These are phyloP conservation scores for Boletus insuetus DNA, from an alignment of 768 basidiomycete genomes.

Conservation along the genomic window DNA sequence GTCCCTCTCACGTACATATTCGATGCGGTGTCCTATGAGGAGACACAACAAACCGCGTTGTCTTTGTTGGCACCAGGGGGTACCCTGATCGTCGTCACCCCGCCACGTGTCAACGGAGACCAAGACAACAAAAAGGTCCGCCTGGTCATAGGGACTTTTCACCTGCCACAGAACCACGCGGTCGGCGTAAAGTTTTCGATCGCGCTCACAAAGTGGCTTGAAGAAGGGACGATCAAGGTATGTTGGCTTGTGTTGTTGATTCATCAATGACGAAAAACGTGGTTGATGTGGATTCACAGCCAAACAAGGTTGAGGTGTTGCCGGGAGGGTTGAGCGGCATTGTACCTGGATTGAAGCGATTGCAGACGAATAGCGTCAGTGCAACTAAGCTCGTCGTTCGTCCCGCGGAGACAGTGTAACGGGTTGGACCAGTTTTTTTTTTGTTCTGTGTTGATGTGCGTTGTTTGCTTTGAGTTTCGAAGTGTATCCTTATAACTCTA, in stretches of 20 bases:
- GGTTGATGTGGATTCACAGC: constrained; percentile 19
- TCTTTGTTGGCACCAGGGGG: constrained; percentile 32
- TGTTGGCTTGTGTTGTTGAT: neutral
- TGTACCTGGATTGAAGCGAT: constrained; percentile 27
- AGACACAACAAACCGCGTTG: constrained; percentile 33
- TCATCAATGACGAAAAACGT: too few relatives aligned
- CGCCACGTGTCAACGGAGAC: neutral
- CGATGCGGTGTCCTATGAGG: constrained; percentile 32
- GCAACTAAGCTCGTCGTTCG: constrained; percentile 39
- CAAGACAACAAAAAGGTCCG: neutral
- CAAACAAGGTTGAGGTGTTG: constrained; percentile 37
- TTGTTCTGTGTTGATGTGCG: too few relatives aligned
- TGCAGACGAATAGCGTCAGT: constrained; percentile 33
- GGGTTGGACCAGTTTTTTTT: neutral
- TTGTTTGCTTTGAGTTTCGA: too few relatives aligned
- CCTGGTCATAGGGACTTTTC: constrained; percentile 3
- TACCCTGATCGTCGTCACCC: constrained; percentile 14
- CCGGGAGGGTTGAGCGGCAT: constrained; percentile 37
- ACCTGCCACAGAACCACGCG: constrained; percentile 1
- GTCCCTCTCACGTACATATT: constrained; percentile 12
- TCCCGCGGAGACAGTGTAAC: constrained; percentile 8
- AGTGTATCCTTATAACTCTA: too few relatives aligned
- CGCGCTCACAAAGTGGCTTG: constrained; percentile 17
- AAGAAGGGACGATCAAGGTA: constrained; percentile 17
- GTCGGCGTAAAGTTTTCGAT: constrained; percentile 10